Conservation (phyloP, 108 stramenopile species). For the Cyclotella choctawhatcheeana region DNA sequence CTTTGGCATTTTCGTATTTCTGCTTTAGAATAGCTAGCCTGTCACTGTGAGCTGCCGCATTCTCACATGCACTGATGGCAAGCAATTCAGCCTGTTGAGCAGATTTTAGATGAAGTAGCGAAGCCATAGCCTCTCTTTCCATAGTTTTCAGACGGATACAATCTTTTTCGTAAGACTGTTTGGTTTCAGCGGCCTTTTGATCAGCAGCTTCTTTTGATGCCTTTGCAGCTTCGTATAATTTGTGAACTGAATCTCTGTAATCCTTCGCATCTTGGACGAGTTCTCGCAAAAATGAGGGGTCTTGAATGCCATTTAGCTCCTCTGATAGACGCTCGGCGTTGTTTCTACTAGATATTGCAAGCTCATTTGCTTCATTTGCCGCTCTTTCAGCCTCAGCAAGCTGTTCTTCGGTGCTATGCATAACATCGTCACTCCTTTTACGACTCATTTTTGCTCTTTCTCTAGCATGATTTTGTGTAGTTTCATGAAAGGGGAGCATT, state of each 20-base stretch:
- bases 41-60: conserved; percentile 47
- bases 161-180: conserved; percentile 58
- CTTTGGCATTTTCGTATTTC: conserved; percentile 33
- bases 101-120: conserved; percentile 38
- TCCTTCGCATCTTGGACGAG: conserved; percentile 35
- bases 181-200: conserved; percentile 54
- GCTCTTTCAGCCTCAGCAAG: conserved; percentile 75
- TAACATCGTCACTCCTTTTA: conserved; percentile 54
- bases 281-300: conserved; percentile 42
- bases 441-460: conserved; percentile 67
- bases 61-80: conserved; percentile 66
- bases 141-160: conserved; percentile 48
- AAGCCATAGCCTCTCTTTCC: conserved; percentile 61
- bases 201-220: conserved; percentile 56
- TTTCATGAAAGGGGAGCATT: too few species aligned
- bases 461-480: too few species aligned
- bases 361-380: conserved; percentile 49
- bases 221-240: conserved; percentile 57
- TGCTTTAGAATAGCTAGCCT: conserved; percentile 48
- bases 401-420: conserved; percentile 64
- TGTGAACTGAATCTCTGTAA: conserved; percentile 40
- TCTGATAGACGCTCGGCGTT: conserved; percentile 57
- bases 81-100: conserved; percentile 58
- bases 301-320: conserved; percentile 40
- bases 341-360: conserved; percentile 61